These are phyloP conservation scores for Rhododendron kiyosumense DNA, from an alignment of 148 eudicot genomes.

Conservation along the genomic window DNA sequence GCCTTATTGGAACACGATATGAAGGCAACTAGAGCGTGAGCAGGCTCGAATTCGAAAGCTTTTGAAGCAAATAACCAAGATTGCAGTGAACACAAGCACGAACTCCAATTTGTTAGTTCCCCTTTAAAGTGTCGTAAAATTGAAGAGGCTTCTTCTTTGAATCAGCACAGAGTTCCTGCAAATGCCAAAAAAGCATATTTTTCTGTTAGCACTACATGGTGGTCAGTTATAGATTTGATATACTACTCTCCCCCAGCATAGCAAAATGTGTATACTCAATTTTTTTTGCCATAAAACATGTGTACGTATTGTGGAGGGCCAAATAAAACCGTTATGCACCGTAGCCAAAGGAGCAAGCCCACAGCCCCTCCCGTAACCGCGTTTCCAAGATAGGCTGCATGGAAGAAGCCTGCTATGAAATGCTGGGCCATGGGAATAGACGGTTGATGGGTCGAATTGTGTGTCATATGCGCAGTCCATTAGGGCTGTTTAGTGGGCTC, in stretches of 20 bases:
- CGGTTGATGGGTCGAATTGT: not conserved
- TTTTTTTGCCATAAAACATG: no score
- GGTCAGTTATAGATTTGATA: not conserved
- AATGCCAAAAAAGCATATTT: not conserved
- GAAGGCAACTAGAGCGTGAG: not conserved
- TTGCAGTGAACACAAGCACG: not conserved
- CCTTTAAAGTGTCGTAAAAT: conserved; percentile 61
- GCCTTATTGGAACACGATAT: not conserved
- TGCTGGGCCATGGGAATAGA: not conserved
- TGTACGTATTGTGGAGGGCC: no score
- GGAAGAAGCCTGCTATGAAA: not conserved
- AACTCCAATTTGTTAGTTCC: conserved; percentile 21
- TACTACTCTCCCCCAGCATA: not conserved
- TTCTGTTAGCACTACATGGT: not conserved
- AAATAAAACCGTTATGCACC: not conserved
- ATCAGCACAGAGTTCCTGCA: conserved; percentile 12
- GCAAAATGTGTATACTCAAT: no score
- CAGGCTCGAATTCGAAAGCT: not conserved
- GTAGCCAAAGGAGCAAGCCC: not conserved
- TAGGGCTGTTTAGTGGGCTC: not conserved
- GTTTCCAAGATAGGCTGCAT: not conserved
- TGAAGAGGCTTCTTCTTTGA: conserved; percentile 64
- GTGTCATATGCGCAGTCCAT: not conserved
- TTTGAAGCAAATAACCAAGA: not conserved
- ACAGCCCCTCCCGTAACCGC: not conserved